Conservation (phyloP, 2,329 filamentous ascomycete species). For the Hypomyces perniciosus region DNA sequence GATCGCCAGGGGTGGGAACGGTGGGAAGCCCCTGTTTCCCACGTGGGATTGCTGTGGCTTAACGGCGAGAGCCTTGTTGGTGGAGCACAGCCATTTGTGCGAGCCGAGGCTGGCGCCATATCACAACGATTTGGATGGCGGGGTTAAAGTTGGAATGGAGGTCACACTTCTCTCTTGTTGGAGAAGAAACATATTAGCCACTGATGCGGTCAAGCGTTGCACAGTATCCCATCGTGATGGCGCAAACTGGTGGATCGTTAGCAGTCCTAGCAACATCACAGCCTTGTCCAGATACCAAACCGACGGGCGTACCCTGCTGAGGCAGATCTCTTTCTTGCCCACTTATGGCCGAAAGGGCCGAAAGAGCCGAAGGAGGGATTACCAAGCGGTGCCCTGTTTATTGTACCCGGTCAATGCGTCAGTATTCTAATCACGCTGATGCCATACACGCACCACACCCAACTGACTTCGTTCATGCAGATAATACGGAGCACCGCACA, state of each 20-base stretch:
- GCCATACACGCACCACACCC: too few species aligned
- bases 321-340: conserved; percentile 4
- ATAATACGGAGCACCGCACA: too few species aligned
- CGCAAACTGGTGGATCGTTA: too few species aligned
- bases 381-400: neutral
- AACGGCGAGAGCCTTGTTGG: conserved; percentile 3
- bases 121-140: neutral
- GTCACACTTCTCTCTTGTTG: neutral
- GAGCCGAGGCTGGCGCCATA: neutral
- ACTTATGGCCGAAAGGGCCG: conserved; percentile 4
- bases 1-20: conserved; percentile 12
- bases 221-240: too few species aligned
- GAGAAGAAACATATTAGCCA: too few species aligned
- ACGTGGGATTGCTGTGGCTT: conserved; percentile 12
- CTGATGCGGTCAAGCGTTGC: too few species aligned
- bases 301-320: conserved; percentile 6
- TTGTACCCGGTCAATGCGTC: neutral
- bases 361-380: conserved; percentile 1
- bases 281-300: neutral
- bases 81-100: conserved; percentile 3
- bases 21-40: conserved; percentile 7
- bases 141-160: neutral
- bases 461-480: too few species aligned
- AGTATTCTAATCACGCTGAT: too few species aligned
- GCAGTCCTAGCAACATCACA: neutral